phyloP scores from a whole-genome alignment of 495 filamentous ascomycete genomes.

The Clavariopsis aquatica region DNA sequence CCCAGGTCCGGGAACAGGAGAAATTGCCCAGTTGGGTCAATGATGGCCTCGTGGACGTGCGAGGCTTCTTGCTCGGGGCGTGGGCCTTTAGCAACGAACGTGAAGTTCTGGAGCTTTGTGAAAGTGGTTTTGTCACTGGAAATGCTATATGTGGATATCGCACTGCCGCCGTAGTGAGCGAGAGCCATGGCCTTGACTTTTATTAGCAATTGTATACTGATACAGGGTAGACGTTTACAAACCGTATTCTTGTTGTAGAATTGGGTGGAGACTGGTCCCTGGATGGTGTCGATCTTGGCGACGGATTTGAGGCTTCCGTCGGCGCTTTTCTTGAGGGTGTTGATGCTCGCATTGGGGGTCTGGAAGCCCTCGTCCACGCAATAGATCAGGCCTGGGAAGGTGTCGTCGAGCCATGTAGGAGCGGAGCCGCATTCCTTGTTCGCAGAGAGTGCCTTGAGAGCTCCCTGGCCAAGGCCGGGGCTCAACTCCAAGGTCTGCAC shows the following conservation, averaged over 20 bases:
- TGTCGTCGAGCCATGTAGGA: slow-evolving; percentile 43
- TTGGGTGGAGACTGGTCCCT: slow-evolving; percentile 40
- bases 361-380: slow-evolving; percentile 44
- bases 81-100: slow-evolving; percentile 38
- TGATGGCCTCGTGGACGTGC: slow-evolving; percentile 44
- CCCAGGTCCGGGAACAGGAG: slow-evolving; percentile 48
- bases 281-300: slow-evolving; percentile 37
- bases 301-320: slow-evolving; percentile 39
- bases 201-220: too few relatives aligned
- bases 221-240: too few relatives aligned
- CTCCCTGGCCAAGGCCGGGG: slow-evolving; percentile 7
- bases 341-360: slow-evolving; percentile 43
- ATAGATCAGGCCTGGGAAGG: slow-evolving; percentile 30
- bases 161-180: slow-evolving; percentile 41
- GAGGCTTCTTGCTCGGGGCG: slow-evolving; percentile 40
- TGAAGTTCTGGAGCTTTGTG: slow-evolving; percentile 36
- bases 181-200: slow-evolving; percentile 41
- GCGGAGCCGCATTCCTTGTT: slow-evolving; percentile 31
- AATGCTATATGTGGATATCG: slow-evolving; percentile 21
- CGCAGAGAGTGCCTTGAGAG: slow-evolving; percentile 8
- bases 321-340: slow-evolving; percentile 35
- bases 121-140: slow-evolving; percentile 16
- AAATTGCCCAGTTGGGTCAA: slow-evolving; percentile 46
- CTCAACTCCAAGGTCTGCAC: slow-evolving; percentile 23
- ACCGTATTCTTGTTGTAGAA: slow-evolving; percentile 45